Evolutionary conservation across 176 grass and related monocot genomes (phyloP).

Genomic region (Phoenix dactylifera): DNA sequence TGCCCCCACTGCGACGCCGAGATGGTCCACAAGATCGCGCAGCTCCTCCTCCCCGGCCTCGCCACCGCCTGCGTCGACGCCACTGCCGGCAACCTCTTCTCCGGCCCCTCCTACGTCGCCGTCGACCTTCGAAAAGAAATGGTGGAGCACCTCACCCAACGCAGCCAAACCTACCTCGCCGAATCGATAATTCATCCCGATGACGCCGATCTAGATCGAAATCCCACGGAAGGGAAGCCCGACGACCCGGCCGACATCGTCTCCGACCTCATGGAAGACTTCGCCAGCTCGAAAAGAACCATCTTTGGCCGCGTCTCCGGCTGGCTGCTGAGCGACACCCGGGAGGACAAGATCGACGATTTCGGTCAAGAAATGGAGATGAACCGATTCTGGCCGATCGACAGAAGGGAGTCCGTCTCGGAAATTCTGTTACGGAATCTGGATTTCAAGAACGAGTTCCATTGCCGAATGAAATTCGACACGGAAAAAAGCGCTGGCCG

Average conservation of each 20-base stretch:
- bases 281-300: constrained; percentile 62
- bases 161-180: constrained; percentile 55
- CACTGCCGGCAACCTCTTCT: constrained; percentile 61
- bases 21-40: constrained; percentile 56
- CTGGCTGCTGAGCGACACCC: constrained; percentile 67
- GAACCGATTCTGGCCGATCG: constrained; percentile 63
- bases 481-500: constrained; percentile 30
- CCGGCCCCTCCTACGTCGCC: constrained; percentile 38
- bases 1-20: constrained; percentile 61
- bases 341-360: constrained; percentile 91
- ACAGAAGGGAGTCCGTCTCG: constrained; percentile 53
- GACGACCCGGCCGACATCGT: constrained; percentile 65
- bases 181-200: constrained; percentile 42
- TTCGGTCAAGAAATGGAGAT: constrained; percentile 86
- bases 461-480: constrained; percentile 63
- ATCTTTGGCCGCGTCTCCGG: constrained; percentile 76
- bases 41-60: constrained; percentile 61
- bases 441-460: constrained; percentile 62
- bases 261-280: constrained; percentile 72
- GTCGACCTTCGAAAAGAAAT: constrained; percentile 64
- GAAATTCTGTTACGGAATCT: constrained; percentile 68
- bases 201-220: constrained; percentile 11
- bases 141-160: constrained; percentile 64
- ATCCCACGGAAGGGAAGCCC: constrained; percentile 26
- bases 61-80: constrained; percentile 55